Evolutionary conservation across 768 basidiomycete species (phyloP).

Genomic region (Xerocomellus dryophilus): DNA sequence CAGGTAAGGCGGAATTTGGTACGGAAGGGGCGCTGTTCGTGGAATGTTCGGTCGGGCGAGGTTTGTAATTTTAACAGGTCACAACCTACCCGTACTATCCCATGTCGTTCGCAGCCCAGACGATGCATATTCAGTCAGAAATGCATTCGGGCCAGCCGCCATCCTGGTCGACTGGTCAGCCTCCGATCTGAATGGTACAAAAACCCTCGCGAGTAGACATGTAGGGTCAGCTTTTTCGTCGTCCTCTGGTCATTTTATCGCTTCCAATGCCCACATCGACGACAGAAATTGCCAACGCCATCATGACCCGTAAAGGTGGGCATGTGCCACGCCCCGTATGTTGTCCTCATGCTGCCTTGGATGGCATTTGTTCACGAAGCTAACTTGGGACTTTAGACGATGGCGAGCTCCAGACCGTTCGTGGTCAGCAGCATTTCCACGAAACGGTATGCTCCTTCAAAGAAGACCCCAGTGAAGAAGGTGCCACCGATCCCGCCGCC

Average conservation of each 20-base stretch:
- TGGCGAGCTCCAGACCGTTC: slow-evolving; percentile 3
- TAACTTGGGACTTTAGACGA: background rate
- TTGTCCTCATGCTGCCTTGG: background rate
- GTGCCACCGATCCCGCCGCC: background rate
- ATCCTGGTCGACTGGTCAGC: background rate
- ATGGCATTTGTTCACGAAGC: no score
- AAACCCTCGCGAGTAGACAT: background rate
- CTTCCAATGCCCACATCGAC: background rate
- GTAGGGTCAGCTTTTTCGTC: background rate
- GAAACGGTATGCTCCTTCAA: background rate
- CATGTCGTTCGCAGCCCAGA: no score
- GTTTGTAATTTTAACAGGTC: no score
- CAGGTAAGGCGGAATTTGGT: no score
- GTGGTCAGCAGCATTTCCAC: slow-evolving; percentile 3
- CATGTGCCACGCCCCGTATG: background rate
- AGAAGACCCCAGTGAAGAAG: background rate
- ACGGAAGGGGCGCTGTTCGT: no score
- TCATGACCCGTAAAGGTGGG: background rate
- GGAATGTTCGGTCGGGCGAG: background rate
- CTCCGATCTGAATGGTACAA: background rate
- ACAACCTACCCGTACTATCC: background rate
- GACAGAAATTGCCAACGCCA: background rate
- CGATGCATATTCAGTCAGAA: background rate
- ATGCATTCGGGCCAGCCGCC: background rate
- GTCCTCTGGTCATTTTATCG: background rate